phyloP scores from a whole-genome alignment of 2,329 filamentous ascomycete genomes.

The Lachnellula arida region DNA sequence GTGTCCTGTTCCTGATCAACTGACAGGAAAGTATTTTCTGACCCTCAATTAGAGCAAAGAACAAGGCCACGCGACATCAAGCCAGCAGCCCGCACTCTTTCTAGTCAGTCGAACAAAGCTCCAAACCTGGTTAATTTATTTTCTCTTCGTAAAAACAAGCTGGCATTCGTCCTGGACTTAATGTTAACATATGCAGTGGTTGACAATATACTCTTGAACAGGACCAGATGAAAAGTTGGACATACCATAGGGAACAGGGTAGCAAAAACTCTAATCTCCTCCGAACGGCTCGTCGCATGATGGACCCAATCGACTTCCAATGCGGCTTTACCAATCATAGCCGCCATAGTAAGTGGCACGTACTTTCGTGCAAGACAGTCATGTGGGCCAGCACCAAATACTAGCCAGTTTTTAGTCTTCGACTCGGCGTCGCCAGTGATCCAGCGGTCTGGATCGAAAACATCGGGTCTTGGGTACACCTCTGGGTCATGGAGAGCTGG shows the following conservation, averaged over 20 bases:
- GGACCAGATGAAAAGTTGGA: slow-evolving; percentile 11
- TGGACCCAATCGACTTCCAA: slow-evolving; percentile 48
- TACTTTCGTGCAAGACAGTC: slow-evolving; percentile 47
- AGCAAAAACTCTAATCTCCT: slow-evolving; percentile 75
- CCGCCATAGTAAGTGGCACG: slow-evolving; percentile 46
- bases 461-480: slow-evolving; percentile 42
- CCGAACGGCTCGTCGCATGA: slow-evolving; percentile 42
- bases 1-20: no score
- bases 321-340: slow-evolving; percentile 49
- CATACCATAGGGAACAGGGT: slow-evolving; percentile 92
- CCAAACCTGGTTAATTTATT: no score
- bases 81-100: no score
- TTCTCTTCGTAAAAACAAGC: no score
- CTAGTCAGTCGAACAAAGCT: no score
- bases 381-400: slow-evolving; percentile 48
- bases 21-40: no score
- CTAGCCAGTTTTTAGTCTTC: slow-evolving; percentile 50
- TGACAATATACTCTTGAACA: no score
- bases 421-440: slow-evolving; percentile 46
- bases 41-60: no score
- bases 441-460: slow-evolving; percentile 49
- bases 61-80: no score
- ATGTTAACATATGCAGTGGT: no score
- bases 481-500: slow-evolving; percentile 47
- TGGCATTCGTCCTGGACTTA: no score